These are phyloP conservation scores for Hemisphaericaspora lyxosophila DNA, from an alignment of 1,139 yeast genomes.

Conservation along the genomic window DNA sequence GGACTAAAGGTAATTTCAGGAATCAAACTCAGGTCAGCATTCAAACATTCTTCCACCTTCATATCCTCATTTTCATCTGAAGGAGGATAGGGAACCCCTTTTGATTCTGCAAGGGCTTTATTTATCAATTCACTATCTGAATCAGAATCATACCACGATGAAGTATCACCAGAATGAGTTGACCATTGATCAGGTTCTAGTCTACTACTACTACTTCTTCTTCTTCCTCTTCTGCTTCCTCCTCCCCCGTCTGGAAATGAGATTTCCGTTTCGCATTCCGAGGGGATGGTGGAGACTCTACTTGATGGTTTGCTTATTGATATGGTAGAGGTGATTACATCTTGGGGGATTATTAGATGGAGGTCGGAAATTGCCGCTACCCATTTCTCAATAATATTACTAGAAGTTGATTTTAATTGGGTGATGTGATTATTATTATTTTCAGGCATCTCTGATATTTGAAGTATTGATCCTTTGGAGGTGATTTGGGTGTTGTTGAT, in stretches of 20 bases:
- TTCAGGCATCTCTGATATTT: conserved; percentile 4
- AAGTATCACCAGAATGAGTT: neutral
- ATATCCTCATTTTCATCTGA: neutral
- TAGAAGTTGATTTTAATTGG: conserved; percentile 10
- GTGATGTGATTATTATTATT: neutral
- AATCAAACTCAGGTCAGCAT: neutral
- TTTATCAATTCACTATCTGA: conserved; percentile 13
- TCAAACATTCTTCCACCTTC: neutral
- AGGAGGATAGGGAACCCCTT: neutral
- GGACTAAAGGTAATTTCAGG: neutral
- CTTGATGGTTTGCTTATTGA: conserved; percentile 7
- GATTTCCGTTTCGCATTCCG: neutral
- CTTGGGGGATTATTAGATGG: conserved; percentile 32
- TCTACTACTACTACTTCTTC: no score
- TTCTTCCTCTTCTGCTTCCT: no score
- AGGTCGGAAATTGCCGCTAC: conserved; percentile 42
- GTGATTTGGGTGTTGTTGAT: conserved; percentile 10
- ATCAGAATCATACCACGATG: conserved; percentile 3
- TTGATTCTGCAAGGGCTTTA: neutral
- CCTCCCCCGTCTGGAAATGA: no score
- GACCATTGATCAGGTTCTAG: no score
- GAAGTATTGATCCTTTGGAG: conserved; percentile 9
- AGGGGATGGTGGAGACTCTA: conserved; percentile 1
- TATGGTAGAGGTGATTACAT: conserved; percentile 39
- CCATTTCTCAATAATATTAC: conserved; percentile 45